Evolutionary conservation across 2,329 filamentous ascomycete species (phyloP).

Genomic region (Pyricularia sp.): DNA sequence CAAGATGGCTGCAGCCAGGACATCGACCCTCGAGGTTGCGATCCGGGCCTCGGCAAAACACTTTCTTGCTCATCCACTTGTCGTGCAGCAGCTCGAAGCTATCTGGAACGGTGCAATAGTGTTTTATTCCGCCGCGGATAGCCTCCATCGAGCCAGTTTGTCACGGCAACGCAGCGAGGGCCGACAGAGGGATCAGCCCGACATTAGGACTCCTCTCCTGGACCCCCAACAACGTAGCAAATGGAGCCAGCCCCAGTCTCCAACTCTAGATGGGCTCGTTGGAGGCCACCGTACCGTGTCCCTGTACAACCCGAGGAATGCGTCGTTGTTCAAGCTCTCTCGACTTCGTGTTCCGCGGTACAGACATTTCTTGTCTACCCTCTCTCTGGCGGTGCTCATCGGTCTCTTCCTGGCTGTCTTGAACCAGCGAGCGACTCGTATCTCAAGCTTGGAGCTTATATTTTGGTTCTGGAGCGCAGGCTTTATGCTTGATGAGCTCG

Average conservation of each 20-base stretch:
- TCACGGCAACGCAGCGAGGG: constrained; percentile 12
- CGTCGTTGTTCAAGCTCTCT: constrained; percentile 83
- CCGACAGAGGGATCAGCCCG: constrained; percentile 14
- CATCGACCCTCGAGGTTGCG: constrained; percentile 83
- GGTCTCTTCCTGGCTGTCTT: constrained; percentile 77
- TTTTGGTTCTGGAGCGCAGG: constrained; percentile 98
- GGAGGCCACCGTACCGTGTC: constrained; percentile 59
- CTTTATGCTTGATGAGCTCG: constrained; percentile 92
- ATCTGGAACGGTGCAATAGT: constrained; percentile 95
- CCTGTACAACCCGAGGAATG: constrained; percentile 80
- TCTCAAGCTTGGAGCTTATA: constrained; percentile 72
- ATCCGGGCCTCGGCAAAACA: constrained; percentile 88
- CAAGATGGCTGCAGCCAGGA: constrained; percentile 52
- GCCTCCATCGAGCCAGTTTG: constrained; percentile 49
- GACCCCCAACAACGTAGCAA: constrained; percentile 17
- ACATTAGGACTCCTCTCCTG: constrained; percentile 39
- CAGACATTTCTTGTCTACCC: constrained; percentile 75
- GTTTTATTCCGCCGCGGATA: constrained; percentile 82
- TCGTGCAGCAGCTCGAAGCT: constrained; percentile 88
- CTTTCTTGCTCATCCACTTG: constrained; percentile 80
- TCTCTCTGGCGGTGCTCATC: constrained; percentile 75
- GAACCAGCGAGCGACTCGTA: constrained; percentile 58
- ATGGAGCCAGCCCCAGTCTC: constrained; percentile 8
- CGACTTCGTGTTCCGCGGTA: constrained; percentile 84
- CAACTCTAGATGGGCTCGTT: background rate